Conservation (phyloP, 139 green algal genomes). For the Astrephomene gubernaculifera region DNA sequence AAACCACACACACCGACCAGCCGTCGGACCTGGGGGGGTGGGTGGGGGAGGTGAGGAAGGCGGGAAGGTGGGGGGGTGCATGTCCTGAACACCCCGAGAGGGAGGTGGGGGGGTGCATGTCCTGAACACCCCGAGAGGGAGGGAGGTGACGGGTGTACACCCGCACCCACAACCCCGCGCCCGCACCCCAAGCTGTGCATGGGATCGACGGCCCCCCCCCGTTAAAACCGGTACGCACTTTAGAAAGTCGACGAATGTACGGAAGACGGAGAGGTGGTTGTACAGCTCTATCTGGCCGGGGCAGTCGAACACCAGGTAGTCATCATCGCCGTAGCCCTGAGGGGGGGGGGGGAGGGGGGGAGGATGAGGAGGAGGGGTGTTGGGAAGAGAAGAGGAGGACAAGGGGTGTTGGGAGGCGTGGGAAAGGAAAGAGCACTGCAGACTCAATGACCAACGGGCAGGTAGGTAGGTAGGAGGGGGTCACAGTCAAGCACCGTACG, state of each 20-base stretch:
- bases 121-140: too few relatives aligned
- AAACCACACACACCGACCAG: conserved; percentile 90
- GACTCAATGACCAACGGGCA: too few relatives aligned
- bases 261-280: conserved; percentile 91
- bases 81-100: too few relatives aligned
- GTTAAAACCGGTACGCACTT: conserved; percentile 48
- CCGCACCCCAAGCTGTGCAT: too few relatives aligned
- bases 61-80: background rate
- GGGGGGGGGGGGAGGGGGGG: background rate
- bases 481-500: too few relatives aligned
- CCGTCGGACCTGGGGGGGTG: conserved; percentile 53
- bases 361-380: background rate
- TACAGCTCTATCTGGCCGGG: conserved; percentile 99
- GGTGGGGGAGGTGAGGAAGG: background rate
- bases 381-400: too few relatives aligned
- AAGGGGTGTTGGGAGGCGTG: too few relatives aligned
- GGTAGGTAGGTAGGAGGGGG: too few relatives aligned
- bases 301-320: conserved; percentile 98
- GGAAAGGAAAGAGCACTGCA: background rate
- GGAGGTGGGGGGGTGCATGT: too few relatives aligned
- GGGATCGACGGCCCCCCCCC: too few relatives aligned
- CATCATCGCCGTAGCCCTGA: conserved; percentile 94
- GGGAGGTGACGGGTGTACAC: too few relatives aligned
- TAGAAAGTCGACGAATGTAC: conserved; percentile 90
- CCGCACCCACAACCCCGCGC: too few relatives aligned